These are phyloP conservation scores for Colletotrichum eremochloae DNA, from an alignment of 2,329 filamentous ascomycete species.

Conservation along the genomic window DNA sequence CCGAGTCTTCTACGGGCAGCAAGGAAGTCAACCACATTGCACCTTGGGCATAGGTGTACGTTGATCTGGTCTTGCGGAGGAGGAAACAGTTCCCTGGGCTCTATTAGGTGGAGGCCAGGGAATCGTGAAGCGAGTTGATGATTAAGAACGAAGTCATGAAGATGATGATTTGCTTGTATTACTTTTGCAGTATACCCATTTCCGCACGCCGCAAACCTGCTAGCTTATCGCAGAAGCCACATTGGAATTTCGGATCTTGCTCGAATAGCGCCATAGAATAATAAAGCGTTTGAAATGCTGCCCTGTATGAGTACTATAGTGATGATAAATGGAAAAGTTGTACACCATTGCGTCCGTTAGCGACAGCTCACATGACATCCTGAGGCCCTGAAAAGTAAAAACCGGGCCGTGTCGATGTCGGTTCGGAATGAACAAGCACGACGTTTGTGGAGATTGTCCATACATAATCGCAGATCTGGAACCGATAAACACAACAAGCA, in stretches of 20 bases:
- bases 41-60: conserved; percentile 49
- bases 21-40: conserved; percentile 50
- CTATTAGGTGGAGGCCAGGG: not conserved
- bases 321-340: conserved; percentile 12
- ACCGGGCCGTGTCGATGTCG: not conserved
- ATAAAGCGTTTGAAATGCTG: not conserved
- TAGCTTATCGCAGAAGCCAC: conserved; percentile 18
- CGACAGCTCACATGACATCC: not conserved
- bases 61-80: no score
- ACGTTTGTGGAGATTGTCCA: conserved; percentile 3
- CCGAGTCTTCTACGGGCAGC: conserved; percentile 53
- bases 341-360: not conserved
- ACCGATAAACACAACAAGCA: not conserved
- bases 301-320: not conserved
- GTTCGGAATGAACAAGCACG: conserved; percentile 5
- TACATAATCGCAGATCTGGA: not conserved
- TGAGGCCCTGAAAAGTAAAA: not conserved
- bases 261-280: not conserved
- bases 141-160: not conserved
- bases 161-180: conserved; percentile 19
- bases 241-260: conserved; percentile 10
- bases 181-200: conserved; percentile 35
- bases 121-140: not conserved
- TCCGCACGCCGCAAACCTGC: not conserved
- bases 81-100: not conserved